A percentile compares a stretch with the other conserved stretches of the same genome.
phyloP scores from a whole-genome alignment of 257 asterid genomes.

The Solanum ahanhuiri region DNA sequence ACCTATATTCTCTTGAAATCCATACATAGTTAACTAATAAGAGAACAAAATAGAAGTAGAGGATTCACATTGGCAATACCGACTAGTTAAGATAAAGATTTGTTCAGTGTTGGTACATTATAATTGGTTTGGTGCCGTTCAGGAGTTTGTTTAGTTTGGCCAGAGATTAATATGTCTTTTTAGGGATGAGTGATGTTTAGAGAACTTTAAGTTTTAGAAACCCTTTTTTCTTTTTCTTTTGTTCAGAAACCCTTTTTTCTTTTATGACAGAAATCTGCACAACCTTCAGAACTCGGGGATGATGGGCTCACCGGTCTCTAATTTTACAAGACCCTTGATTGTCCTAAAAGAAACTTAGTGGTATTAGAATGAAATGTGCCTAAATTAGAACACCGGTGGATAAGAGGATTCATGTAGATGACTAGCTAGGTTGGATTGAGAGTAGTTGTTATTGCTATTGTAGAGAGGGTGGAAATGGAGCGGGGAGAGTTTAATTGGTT shows the following conservation, averaged over 20 bases:
- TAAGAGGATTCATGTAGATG: neutral
- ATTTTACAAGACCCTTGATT: neutral
- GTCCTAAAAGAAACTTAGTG: neutral
- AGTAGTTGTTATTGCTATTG: neutral
- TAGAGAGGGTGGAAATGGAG: neutral
- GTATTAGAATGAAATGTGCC: neutral
- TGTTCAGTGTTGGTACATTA: neutral
- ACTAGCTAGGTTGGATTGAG: neutral
- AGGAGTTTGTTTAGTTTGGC: neutral
- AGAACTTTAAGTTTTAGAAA: neutral
- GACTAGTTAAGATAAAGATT: neutral
- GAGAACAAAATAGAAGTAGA: neutral
- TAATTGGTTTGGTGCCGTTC: neutral
- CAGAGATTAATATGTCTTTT: neutral
- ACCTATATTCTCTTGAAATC: neutral
- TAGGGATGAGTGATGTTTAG: neutral
- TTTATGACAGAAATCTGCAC: neutral
- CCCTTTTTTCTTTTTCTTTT: neutral
- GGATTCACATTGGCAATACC: neutral
- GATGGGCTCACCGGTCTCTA: neutral
- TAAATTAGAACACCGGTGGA: neutral
- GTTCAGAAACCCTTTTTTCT: neutral
- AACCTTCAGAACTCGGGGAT: neutral
- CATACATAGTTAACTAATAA: neutral
- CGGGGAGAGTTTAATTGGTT: neutral